Base-by-base conservation (phyloP, 495 filamentous ascomycete species). In the Aspergillus biplanus region DNA sequence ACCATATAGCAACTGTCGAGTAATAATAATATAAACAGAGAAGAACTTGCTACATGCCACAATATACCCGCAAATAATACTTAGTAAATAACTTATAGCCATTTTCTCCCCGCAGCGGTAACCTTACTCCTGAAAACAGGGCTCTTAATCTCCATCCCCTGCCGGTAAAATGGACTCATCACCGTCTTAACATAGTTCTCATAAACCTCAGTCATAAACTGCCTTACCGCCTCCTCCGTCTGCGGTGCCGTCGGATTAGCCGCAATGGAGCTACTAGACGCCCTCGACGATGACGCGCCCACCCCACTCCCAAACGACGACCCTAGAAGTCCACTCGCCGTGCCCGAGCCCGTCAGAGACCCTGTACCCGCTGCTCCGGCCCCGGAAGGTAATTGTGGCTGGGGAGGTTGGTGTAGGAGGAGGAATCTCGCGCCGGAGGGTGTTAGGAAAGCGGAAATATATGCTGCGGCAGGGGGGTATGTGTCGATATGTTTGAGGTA, bases 401-500 rank as follows among this genome's bases (percentile, higher is more conserved):
- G 76, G 5, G 84, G 77, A 56, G 90, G 85, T 75, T 92, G 88
- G 72, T 96, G 92, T 1, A 99, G 87, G 4, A 99, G 88, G 5
- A 99, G 84, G 80, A 99, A 97, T 59, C 86, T 86, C 56, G 85
- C 89, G 3, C 81, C 82, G 62, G 80, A 82, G 49, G 81, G 81
- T 13, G 95, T 97, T 3, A 99, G 82, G 82, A 97, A 97, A 78
- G 90, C 92, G 33, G 91, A 92, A 62, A 99, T 88, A 80, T 93
- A 90, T 66, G 89, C 90, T 76, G 90, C 89, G 76, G 77, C 75
- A 12, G 79, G 79, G 1, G 93, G 92, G 82, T 96, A 97, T 68
- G 89, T 89, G 82, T 99, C 95, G 70, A 97, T 88, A 73, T 89
- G 89, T 76, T 97, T 97, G 57, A 99, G 89, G 75, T 99, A 97